Evolutionary conservation across 106 monocot genomes (phyloP).

Genomic region (Apostasia shenzhenica): DNA sequence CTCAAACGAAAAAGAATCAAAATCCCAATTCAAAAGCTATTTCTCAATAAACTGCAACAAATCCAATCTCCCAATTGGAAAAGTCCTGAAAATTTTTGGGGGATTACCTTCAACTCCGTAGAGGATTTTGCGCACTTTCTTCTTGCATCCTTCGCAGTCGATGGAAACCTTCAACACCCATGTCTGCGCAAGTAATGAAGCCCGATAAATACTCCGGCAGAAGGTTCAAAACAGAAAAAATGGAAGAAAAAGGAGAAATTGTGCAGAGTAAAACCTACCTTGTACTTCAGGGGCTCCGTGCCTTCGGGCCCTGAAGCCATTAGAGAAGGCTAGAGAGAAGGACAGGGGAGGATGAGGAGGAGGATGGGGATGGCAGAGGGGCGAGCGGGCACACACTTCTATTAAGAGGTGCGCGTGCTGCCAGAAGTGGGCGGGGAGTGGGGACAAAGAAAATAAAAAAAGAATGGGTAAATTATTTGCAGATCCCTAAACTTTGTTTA

Average conservation of each 20-base stretch:
- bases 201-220: not conserved
- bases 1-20: not conserved
- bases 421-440: too few relatives aligned
- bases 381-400: too few relatives aligned
- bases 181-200: constrained; percentile 16
- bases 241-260: not conserved
- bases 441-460: too few relatives aligned
- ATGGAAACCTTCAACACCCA: constrained; percentile 59
- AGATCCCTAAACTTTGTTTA: too few relatives aligned
- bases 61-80: not conserved
- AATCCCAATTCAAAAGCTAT: constrained; percentile 1
- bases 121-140: constrained; percentile 18
- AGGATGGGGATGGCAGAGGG: not conserved
- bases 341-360: not conserved
- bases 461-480: too few relatives aligned
- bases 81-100: constrained; percentile 35
- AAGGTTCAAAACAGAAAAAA: not conserved
- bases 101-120: constrained; percentile 52
- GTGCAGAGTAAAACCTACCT: not conserved
- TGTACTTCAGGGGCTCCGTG: constrained; percentile 4
- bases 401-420: too few relatives aligned
- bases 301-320: constrained; percentile 10
- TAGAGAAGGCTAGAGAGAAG: not conserved
- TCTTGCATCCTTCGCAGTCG: constrained; percentile 44
- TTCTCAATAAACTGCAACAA: not conserved